Base-by-base conservation (phyloP, 2,329 filamentous ascomycete genomes). In the Cladophialophora bantiana region DNA sequence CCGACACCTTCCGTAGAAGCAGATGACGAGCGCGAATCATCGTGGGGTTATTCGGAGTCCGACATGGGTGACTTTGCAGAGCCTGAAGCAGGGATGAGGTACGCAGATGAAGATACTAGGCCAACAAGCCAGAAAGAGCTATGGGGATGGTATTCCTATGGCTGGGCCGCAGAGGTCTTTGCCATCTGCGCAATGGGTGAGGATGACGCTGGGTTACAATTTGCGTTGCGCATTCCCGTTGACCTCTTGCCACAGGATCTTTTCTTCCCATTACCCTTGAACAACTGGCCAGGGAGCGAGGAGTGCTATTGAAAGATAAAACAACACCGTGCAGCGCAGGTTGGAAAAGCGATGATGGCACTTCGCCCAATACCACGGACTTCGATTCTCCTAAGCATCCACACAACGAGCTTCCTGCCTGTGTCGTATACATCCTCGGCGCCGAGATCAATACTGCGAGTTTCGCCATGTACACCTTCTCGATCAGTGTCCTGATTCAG, bases 381-480 rank as follows among this genome's bases (percentile, higher is more conserved):
- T 72, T 73, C 65, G 65, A 75, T 26, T 48, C 40, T 18, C 59
- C 64, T n/a, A 67, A 65, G 38, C 59, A 70, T 53, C 50, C 35
- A 18, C 65, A 69, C 50, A 69, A 69, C 20, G 69, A 71, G 56
- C 67, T 68, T 67, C 72, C 66, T 54, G 67, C 71, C 77, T 99
- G 95, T 76, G 83, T 98, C 67, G 88, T 98, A 66, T 87, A 90
- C 70, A 83, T 98, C 4, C 81, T 96, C 31, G 94, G 94, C 5
- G 78, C 91, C 67, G 90, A 96, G 74, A 90, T 99, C 80, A 98
- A 98, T 79, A 97, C 94, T 0, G 94, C 94, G 40, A 96, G 92
- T 78, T 97, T 98, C 78, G 94, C 93, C 77, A 96, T 98, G 93
- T 98, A 98, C 80, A 97, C 93, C 1, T 99, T 99, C 79, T 96